Percentiles rank a stretch among this genome's conserved stretches.
Evolutionary conservation across 2,329 filamentous ascomycete species (phyloP).

Genomic region (Cordyceps sp.): DNA sequence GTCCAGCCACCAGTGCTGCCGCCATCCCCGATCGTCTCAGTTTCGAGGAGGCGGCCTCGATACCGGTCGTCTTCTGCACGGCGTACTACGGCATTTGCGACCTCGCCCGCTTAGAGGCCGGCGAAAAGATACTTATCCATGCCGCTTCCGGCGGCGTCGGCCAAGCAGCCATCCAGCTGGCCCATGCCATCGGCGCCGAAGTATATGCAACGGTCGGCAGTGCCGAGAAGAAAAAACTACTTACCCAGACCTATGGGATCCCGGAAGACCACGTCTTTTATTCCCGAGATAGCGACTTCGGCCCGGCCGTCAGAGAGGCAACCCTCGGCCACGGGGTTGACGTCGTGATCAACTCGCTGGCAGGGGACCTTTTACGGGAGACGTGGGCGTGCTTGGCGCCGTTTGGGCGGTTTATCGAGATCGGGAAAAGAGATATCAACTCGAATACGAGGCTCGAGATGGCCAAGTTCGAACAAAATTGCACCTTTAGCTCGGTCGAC

Average conservation of each 20-base stretch:
- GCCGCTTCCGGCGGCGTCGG: constrained; percentile 20
- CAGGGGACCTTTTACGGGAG: constrained; percentile 22
- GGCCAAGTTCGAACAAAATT: neutral
- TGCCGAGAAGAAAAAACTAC: constrained; percentile 16
- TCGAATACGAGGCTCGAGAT: constrained; percentile 15
- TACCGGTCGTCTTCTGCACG: constrained; percentile 23
- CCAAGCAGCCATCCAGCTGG: constrained; percentile 21
- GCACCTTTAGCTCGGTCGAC: neutral
- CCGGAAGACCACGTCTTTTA: constrained; percentile 14
- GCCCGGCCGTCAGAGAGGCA: constrained; percentile 3
- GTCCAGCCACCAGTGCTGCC: constrained; percentile 14
- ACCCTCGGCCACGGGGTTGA: constrained; percentile 43
- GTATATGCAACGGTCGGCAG: constrained; percentile 25
- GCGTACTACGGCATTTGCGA: constrained; percentile 22
- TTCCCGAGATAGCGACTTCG: constrained; percentile 9
- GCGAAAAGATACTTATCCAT: constrained; percentile 22
- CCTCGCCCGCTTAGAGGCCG: constrained; percentile 17
- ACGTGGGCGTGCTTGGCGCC: constrained; percentile 23
- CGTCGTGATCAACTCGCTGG: constrained; percentile 41
- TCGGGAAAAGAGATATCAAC: constrained; percentile 19
- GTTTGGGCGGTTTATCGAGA: constrained; percentile 28
- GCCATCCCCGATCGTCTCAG: constrained; percentile 19
- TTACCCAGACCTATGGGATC: constrained; percentile 20
- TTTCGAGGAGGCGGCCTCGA: constrained; percentile 19
- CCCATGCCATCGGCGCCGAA: constrained; percentile 19